Evolutionary conservation across 768 basidiomycete genomes (phyloP).

Genomic region (Phaeotremella skinneri): DNA sequence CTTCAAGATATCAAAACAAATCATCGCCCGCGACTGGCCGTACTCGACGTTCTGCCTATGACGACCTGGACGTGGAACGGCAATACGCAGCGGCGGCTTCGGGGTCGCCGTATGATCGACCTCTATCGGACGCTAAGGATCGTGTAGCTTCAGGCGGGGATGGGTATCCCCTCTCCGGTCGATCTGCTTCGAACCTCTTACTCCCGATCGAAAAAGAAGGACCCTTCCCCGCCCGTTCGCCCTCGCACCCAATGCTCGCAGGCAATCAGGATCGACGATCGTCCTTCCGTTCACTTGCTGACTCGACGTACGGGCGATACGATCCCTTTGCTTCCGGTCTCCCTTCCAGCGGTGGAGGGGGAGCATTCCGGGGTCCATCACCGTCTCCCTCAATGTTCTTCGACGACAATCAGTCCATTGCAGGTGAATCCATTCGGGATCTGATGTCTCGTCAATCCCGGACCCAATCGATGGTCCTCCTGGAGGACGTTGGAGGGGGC

Average conservation of each 20-base stretch:
- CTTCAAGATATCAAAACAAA: constrained; percentile 2
- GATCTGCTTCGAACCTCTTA: not conserved
- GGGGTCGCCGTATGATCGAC: constrained; percentile 3
- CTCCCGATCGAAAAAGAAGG: constrained; percentile 3
- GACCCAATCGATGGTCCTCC: constrained; percentile 44
- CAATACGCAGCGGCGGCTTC: constrained; percentile 10
- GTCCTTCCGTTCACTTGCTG: constrained; percentile 32
- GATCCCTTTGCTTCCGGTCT: constrained; percentile 27
- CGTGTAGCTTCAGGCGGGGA: not conserved
- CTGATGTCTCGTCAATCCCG: constrained; percentile 25
- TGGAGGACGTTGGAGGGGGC: constrained; percentile 26
- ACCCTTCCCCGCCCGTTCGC: constrained; percentile 4
- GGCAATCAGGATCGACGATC: constrained; percentile 10
- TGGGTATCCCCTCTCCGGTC: not conserved
- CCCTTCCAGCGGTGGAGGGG: not conserved
- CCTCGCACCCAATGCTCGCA: constrained; percentile 1
- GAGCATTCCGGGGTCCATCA: constrained; percentile 17
- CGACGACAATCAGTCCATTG: constrained; percentile 34
- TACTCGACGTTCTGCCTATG: constrained; percentile 5
- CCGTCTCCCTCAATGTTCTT: constrained; percentile 38
- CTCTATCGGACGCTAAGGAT: not conserved
- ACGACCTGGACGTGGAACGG: constrained; percentile 1
- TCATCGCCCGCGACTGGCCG: constrained; percentile 5
- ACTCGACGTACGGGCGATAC: constrained; percentile 34
- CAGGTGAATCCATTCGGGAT: constrained; percentile 33